Conservation (phyloP, 495 filamentous ascomycete species). For the Aspergillus ellipticus region DNA sequence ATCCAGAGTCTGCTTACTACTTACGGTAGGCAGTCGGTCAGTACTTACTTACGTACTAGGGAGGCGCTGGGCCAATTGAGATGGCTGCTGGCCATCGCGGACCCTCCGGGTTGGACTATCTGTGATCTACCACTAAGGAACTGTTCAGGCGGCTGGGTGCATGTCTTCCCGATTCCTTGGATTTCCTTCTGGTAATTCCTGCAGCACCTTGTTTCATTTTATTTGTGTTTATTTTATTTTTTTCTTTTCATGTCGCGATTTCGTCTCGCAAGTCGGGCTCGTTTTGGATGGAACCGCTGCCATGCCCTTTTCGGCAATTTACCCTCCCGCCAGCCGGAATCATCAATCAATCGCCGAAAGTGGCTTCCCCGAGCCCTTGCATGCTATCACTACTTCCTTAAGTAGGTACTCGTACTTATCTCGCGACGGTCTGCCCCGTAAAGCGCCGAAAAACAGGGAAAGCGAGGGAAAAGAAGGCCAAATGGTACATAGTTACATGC, state of each 20-base stretch:
- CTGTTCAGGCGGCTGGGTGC: conserved; percentile 20
- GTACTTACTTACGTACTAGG: too few relatives aligned
- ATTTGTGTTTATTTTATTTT: conserved; percentile 2
- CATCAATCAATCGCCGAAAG: not conserved
- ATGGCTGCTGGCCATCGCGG: conserved; percentile 4
- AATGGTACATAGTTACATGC: too few relatives aligned
- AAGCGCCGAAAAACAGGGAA: too few relatives aligned
- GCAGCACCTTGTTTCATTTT: not conserved
- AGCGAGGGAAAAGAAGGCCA: too few relatives aligned
- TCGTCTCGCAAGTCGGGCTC: too few relatives aligned
- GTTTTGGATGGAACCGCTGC: not conserved
- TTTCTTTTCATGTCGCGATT: not conserved
- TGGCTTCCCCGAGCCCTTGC: not conserved
- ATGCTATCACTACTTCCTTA: too few relatives aligned
- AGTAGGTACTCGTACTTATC: too few relatives aligned
- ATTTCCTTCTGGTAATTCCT: not conserved
- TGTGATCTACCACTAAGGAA: conserved; percentile 24
- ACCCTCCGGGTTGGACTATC: conserved; percentile 7
- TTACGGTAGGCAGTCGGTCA: too few relatives aligned
- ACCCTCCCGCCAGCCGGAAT: not conserved
- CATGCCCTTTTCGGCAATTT: too few relatives aligned
- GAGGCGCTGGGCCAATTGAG: not conserved
- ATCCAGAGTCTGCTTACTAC: too few relatives aligned
- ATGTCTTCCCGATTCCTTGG: conserved; percentile 18
- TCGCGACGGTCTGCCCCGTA: too few relatives aligned